These are phyloP conservation scores for Fraxinus sp. DNA, from an alignment of 305 asterid genomes.

Conservation along the genomic window DNA sequence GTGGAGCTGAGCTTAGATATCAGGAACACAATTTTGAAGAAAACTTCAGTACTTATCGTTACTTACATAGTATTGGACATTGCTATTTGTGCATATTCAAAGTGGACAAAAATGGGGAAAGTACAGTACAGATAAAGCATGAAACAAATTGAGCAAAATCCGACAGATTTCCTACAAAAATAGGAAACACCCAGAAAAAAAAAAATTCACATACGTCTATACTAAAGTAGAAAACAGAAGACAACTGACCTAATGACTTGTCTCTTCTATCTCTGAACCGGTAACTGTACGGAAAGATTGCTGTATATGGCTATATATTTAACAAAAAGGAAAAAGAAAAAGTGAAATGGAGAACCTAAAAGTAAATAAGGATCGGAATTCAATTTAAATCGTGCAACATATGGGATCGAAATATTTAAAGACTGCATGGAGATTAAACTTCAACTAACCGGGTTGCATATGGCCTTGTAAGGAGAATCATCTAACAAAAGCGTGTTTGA, in stretches of 20 bases:
- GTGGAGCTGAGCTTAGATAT: not conserved
- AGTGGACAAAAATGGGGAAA: not conserved
- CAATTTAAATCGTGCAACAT: slow-evolving; percentile 17
- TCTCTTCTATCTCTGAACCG: slow-evolving; percentile 46
- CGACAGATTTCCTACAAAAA: not conserved
- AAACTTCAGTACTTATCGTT: not conserved
- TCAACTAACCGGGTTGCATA: slow-evolving; percentile 76
- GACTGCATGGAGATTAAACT: not conserved
- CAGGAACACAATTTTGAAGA: not conserved
- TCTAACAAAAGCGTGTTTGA: slow-evolving; percentile 81
- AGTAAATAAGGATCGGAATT: slow-evolving; percentile 15
- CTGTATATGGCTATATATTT: slow-evolving; percentile 63
- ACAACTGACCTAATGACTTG: slow-evolving; percentile 72
- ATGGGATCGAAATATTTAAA: not conserved
- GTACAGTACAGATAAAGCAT: not conserved
- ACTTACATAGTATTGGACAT: not conserved
- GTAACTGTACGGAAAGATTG: slow-evolving; percentile 72
- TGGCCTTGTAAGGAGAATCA: slow-evolving; percentile 82
- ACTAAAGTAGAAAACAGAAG: slow-evolving; percentile 14
- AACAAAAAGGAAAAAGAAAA: not conserved
- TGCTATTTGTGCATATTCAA: not conserved
- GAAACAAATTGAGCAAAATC: not conserved
- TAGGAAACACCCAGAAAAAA: not conserved
- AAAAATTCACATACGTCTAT: not conserved
- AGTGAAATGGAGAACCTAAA: slow-evolving; percentile 15